Percentiles rank a stretch among this genome's conserved stretches.
Evolutionary conservation across 306 rosid genomes (phyloP).

Genomic region (Castanea sativa): DNA sequence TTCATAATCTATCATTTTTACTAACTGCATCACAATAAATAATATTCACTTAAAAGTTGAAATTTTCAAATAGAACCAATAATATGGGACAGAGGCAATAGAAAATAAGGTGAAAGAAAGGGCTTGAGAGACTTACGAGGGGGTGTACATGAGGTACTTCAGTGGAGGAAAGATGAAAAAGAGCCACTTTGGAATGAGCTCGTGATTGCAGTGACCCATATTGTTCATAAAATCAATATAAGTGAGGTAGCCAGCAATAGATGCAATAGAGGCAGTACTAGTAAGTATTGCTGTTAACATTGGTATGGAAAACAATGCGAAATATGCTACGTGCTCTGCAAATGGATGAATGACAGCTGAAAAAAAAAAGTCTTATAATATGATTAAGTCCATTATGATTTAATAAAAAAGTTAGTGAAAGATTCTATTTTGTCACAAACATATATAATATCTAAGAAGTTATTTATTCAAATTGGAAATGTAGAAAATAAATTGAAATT

Average conservation of each 20-base stretch:
- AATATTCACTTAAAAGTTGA: too few relatives aligned
- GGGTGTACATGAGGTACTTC: conserved; percentile 42
- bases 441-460: too few relatives aligned
- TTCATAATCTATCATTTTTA: too few relatives aligned
- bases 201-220: conserved; percentile 53
- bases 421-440: too few relatives aligned
- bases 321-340: conserved; percentile 42
- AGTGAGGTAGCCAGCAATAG: conserved; percentile 10
- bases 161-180: conserved; percentile 40
- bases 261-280: conserved; percentile 6
- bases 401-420: too few relatives aligned
- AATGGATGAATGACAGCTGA: conserved; percentile 55
- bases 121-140: conserved; percentile 13
- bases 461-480: too few relatives aligned
- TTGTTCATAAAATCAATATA: conserved; percentile 53
- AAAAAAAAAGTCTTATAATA: neutral
- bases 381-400: too few relatives aligned
- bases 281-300: neutral
- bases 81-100: neutral
- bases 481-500: too few relatives aligned
- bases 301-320: conserved; percentile 35
- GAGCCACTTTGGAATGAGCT: conserved; percentile 38
- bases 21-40: too few relatives aligned
- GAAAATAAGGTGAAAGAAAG: too few relatives aligned
- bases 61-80: too few relatives aligned